Conservation (phyloP, 2,329 filamentous ascomycete genomes). For the Cladosporium phlei region DNA sequence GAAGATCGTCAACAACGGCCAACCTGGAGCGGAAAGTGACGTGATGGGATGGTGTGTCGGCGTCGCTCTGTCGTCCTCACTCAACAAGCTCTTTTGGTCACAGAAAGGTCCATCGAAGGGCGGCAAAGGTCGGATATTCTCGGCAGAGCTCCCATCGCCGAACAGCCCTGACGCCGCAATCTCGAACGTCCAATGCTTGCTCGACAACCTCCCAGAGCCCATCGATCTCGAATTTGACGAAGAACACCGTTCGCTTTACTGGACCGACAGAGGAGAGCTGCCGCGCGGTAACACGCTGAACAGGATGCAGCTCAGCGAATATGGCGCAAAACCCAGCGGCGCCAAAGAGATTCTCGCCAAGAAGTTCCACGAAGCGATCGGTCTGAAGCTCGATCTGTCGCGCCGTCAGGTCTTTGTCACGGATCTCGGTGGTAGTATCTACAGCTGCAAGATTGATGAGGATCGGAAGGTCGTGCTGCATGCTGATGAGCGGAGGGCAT, state of each 20-base stretch:
- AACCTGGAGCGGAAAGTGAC: conserved; percentile 32
- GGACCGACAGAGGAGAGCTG: conserved; percentile 58
- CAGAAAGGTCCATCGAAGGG: conserved; percentile 55
- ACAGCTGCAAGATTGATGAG: conserved; percentile 15
- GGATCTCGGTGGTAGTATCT: conserved; percentile 40
- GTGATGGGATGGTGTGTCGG: conserved; percentile 33
- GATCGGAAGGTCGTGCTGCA: not conserved
- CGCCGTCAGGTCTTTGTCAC: conserved; percentile 35
- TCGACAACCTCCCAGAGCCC: conserved; percentile 47
- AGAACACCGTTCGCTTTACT: conserved; percentile 46
- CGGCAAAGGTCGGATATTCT: conserved; percentile 49
- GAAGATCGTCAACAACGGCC: conserved; percentile 37
- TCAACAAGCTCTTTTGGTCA: conserved; percentile 54
- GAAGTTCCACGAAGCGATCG: conserved; percentile 46
- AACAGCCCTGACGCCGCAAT: conserved; percentile 33
- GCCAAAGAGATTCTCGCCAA: conserved; percentile 21
- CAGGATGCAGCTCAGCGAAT: not conserved
- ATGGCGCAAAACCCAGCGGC: not conserved
- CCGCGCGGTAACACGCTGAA: conserved; percentile 38
- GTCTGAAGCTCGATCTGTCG: conserved; percentile 34
- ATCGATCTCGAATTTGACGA: conserved; percentile 56
- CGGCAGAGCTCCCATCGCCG: conserved; percentile 40
- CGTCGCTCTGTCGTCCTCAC: conserved; percentile 45
- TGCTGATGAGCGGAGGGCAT: not conserved
- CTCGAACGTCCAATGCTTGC: conserved; percentile 33